Conservation (phyloP, 1,284 basidiomycete species). For the Ganoderma multipileum region DNA sequence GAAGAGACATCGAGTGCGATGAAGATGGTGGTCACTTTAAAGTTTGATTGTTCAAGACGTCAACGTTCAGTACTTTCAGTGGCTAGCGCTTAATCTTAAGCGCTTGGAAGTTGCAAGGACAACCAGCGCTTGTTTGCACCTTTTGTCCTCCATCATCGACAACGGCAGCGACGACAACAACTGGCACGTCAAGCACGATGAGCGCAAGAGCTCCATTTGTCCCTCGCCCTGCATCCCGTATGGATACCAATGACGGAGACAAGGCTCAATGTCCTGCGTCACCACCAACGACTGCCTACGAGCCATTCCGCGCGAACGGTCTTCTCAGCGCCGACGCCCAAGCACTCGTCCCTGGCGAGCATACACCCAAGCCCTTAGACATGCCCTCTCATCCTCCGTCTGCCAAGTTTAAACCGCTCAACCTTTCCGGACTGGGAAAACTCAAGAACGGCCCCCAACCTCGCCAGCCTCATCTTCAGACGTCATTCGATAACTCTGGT, state of each 20-base stretch:
- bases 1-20: too few species aligned
- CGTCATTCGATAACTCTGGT: conserved; percentile 26
- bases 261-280: conserved; percentile 4
- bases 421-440: conserved; percentile 35
- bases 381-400: not conserved
- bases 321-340: conserved; percentile 19
- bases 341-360: conserved; percentile 2
- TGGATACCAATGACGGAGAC: not conserved
- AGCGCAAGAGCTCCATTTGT: conserved; percentile 29
- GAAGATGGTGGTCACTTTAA: too few species aligned
- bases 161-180: not conserved
- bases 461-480: conserved; percentile 12
- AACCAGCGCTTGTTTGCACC: too few species aligned
- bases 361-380: conserved; percentile 1
- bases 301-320: conserved; percentile 26
- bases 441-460: conserved; percentile 20
- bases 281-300: conserved; percentile 8
- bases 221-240: conserved; percentile 23
- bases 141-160: not conserved
- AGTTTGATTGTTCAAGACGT: too few species aligned
- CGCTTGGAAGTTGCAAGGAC: too few species aligned
- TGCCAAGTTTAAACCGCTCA: conserved; percentile 38
- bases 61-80: too few species aligned
- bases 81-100: too few species aligned
- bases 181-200: conserved; percentile 18